phyloP scores from a whole-genome alignment of 2,329 filamentous ascomycete genomes.

The Aspergillus ustus region DNA sequence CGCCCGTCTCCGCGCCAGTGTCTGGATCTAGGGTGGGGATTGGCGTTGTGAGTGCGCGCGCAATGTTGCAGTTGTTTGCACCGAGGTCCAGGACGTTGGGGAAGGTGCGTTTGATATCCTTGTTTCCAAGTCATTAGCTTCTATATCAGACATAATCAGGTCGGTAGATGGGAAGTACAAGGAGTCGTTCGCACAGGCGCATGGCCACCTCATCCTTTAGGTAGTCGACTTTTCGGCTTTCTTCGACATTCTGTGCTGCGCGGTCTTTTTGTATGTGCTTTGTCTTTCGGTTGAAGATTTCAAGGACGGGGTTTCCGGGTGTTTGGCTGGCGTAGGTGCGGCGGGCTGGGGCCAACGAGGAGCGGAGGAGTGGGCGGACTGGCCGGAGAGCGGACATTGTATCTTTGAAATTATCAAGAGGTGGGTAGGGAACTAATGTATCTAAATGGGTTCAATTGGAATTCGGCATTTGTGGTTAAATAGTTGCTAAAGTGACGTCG shows the following conservation, averaged over 20 bases:
- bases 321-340: constrained; percentile 77
- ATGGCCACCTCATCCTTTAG: constrained; percentile 89
- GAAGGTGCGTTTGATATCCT: constrained; percentile 93
- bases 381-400: constrained; percentile 25
- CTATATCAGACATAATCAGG: neutral
- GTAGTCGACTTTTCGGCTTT: constrained; percentile 84
- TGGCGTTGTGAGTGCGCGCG: constrained; percentile 73
- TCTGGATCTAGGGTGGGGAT: constrained; percentile 52
- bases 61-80: constrained; percentile 94
- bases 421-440: neutral
- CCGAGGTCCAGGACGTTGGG: constrained; percentile 86
- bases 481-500: constrained; percentile 8
- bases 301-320: constrained; percentile 75
- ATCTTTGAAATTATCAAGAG: neutral
- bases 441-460: neutral
- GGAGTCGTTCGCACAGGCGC: constrained; percentile 80
- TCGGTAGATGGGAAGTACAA: constrained; percentile 57
- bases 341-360: constrained; percentile 5
- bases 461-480: constrained; percentile 2
- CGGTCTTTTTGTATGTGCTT: constrained; percentile 94
- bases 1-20: constrained; percentile 29
- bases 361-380: constrained; percentile 14
- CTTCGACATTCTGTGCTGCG: constrained; percentile 70
- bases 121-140: constrained; percentile 11
- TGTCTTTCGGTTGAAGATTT: constrained; percentile 86